phyloP scores from a whole-genome alignment of 306 rosid species.

The Fragaria ananassa region DNA sequence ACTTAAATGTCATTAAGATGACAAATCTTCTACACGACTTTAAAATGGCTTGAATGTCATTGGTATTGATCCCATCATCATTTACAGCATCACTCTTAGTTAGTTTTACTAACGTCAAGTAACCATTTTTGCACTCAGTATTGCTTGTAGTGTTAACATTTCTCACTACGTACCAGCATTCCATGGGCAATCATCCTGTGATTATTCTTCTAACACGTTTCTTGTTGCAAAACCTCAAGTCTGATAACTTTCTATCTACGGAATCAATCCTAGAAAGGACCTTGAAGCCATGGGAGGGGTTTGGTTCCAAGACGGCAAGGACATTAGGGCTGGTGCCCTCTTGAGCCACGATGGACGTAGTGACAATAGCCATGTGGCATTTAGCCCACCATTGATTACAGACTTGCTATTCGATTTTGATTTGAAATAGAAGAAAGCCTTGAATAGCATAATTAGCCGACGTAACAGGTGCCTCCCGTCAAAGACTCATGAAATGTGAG shows the following conservation, averaged over 20 bases:
- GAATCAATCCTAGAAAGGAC: not conserved
- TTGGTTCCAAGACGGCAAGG: not conserved
- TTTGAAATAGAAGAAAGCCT: not conserved
- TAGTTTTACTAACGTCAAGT: not conserved
- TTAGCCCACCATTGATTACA: not conserved
- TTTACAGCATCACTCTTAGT: too few relatives aligned
- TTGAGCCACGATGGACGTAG: conserved; percentile 9
- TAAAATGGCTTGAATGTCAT: not conserved
- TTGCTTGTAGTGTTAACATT: not conserved
- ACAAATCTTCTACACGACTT: too few relatives aligned
- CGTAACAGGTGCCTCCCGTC: not conserved
- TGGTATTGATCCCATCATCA: not conserved
- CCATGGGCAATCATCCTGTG: not conserved
- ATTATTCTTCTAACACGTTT: conserved; percentile 6
- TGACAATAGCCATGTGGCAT: conserved; percentile 19
- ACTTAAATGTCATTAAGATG: too few relatives aligned
- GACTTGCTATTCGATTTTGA: conserved; percentile 7
- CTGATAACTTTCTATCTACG: not conserved
- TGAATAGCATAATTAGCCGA: not conserved
- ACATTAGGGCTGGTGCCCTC: conserved; percentile 5
- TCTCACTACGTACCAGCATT: not conserved
- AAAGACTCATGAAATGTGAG: too few relatives aligned
- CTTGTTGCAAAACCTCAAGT: not conserved
- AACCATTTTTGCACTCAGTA: not conserved
- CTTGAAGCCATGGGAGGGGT: not conserved